Conservation (phyloP, 202 grass and related monocot species). For the Bolboschoenoplectus hybrid region DNA sequence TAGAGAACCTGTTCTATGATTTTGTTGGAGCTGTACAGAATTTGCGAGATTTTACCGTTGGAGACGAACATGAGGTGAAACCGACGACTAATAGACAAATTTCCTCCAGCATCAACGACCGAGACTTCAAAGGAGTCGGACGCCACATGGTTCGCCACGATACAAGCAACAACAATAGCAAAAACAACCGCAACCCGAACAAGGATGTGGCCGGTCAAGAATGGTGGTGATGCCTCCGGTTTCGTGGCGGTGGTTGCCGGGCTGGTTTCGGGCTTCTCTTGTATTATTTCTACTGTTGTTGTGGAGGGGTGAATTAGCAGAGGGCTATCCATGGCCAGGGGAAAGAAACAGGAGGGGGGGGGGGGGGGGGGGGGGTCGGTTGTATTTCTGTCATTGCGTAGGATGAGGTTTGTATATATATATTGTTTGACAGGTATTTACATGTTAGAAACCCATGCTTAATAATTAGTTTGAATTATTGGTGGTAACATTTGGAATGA, state of each 20-base stretch:
- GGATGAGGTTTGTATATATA: not conserved
- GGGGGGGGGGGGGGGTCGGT: not conserved
- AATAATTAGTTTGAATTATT: constrained; percentile 23
- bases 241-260: not conserved
- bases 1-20: constrained; percentile 60
- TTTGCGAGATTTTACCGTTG: constrained; percentile 64
- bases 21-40: constrained; percentile 54
- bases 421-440: constrained; percentile 8
- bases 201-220: constrained; percentile 30
- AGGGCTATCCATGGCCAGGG: constrained; percentile 57
- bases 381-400: not conserved
- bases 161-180: constrained; percentile 48
- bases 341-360: not conserved
- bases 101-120: constrained; percentile 1
- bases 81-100: constrained; percentile 18
- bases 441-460: not conserved
- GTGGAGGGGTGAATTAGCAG: constrained; percentile 50
- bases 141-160: constrained; percentile 56
- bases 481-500: constrained; percentile 1
- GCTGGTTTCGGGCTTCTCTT: constrained; percentile 14
- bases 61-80: constrained; percentile 71
- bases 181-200: constrained; percentile 43
- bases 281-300: not conserved
- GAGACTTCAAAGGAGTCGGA: constrained; percentile 56
- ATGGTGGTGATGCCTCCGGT: not conserved